Evolutionary conservation across 1,284 basidiomycete genomes (phyloP).

Genomic region (Puccinia hordei): DNA sequence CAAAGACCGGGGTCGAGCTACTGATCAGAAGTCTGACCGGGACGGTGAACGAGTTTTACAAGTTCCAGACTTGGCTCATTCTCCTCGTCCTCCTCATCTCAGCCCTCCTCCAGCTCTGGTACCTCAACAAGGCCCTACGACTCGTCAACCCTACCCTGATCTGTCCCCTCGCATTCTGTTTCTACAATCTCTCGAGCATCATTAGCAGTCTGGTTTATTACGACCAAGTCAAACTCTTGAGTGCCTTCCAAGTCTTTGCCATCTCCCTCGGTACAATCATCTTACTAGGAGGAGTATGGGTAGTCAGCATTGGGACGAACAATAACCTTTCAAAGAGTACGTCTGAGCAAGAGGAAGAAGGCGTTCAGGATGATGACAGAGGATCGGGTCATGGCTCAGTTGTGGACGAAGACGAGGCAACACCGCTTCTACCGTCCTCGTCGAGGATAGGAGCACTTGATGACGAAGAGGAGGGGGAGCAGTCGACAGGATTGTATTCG

Average conservation of each 20-base stretch:
- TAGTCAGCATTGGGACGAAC: slow-evolving; percentile 63
- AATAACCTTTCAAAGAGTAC: background rate
- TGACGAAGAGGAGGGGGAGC: background rate
- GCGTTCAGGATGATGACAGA: background rate
- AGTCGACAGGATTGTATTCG: background rate
- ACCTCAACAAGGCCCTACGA: slow-evolving; percentile 83
- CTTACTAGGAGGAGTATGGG: slow-evolving; percentile 85
- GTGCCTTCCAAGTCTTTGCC: slow-evolving; percentile 70
- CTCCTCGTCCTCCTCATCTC: slow-evolving; percentile 70
- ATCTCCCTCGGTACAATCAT: slow-evolving; percentile 78
- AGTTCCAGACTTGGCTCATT: slow-evolving; percentile 80
- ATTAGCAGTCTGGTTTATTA: slow-evolving; percentile 82
- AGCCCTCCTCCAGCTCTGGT: slow-evolving; percentile 73
- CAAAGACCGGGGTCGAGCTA: slow-evolving; percentile 90
- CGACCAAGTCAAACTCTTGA: slow-evolving; percentile 77
- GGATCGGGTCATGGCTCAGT: background rate
- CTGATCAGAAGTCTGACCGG: slow-evolving; percentile 74
- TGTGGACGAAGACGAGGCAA: slow-evolving; percentile 17
- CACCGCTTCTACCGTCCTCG: slow-evolving; percentile 1
- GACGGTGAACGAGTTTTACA: slow-evolving; percentile 82
- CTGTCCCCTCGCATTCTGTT: slow-evolving; percentile 92
- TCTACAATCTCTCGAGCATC: slow-evolving; percentile 90
- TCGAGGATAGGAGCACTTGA: slow-evolving; percentile 14
- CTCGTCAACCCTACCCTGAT: slow-evolving; percentile 84
- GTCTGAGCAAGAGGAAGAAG: background rate